A percentile compares a stretch with the other conserved stretches of the same genome.
phyloP scores from a whole-genome alignment of 1,284 basidiomycete genomes.

The Puccinia novopanici region DNA sequence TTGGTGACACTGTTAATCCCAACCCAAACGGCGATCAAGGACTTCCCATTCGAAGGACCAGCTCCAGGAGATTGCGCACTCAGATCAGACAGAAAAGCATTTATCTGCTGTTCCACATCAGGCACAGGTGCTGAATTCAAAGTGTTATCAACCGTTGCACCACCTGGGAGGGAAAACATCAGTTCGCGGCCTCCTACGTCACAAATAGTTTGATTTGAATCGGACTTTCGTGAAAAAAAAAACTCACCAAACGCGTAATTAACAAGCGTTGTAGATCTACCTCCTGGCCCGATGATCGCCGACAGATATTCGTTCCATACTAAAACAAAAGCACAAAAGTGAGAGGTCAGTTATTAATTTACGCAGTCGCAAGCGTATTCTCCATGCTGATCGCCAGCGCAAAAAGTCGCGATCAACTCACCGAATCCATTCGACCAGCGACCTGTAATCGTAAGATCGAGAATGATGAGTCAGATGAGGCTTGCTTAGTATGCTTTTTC shows the following conservation, averaged over 20 bases:
- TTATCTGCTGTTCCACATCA: constrained; percentile 35
- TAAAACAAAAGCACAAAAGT: background rate
- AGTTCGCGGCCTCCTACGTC: background rate
- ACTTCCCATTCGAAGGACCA: constrained; percentile 37
- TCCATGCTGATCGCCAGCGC: background rate
- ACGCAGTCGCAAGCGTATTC: background rate
- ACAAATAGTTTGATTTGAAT: background rate
- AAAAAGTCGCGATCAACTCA: background rate
- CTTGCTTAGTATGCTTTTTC: too few relatives aligned
- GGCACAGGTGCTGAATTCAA: constrained; percentile 33
- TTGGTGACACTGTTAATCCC: constrained; percentile 45
- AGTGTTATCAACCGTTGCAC: constrained; percentile 42
- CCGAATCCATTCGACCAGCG: constrained; percentile 44
- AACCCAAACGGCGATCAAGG: constrained; percentile 36
- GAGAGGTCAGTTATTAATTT: background rate
- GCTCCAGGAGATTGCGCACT: constrained; percentile 39
- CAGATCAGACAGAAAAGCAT: constrained; percentile 38
- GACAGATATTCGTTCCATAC: constrained; percentile 49
- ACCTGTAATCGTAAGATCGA: constrained; percentile 10
- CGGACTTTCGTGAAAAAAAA: background rate
- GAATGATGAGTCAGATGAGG: background rate
- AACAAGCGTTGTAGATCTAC: constrained; percentile 27
- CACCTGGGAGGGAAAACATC: constrained; percentile 3
- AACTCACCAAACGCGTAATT: constrained; percentile 40
- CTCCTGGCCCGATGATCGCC: constrained; percentile 33